phyloP scores from a whole-genome alignment of 2,329 filamentous ascomycete genomes.

The Verticillium klebahnii region DNA sequence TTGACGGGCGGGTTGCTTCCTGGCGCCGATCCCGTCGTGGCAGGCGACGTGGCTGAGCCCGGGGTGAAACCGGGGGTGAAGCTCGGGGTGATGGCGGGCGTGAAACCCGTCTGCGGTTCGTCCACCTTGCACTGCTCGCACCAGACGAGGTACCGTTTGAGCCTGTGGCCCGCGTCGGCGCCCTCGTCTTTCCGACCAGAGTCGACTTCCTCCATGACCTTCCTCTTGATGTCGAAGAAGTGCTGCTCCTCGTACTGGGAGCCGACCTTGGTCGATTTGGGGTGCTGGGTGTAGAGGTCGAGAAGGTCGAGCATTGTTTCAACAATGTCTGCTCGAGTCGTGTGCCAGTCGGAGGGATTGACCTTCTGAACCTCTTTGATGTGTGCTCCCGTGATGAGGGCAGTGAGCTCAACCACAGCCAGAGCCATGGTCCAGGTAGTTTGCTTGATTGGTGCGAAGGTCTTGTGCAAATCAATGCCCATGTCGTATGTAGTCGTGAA shows the following conservation, averaged over 20 bases:
- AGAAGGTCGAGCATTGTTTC: constrained; percentile 89
- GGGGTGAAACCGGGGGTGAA: constrained; percentile 18
- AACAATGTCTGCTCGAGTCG: constrained; percentile 43
- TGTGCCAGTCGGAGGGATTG: constrained; percentile 41
- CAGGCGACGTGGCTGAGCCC: constrained; percentile 33
- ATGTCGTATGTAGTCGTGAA: constrained; percentile 73
- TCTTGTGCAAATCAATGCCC: constrained; percentile 86
- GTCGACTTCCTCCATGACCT: constrained; percentile 69
- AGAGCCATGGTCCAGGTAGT: constrained; percentile 81
- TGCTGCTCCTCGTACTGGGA: constrained; percentile 66
- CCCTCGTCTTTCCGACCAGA: constrained; percentile 40
- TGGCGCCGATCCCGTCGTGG: constrained; percentile 31
- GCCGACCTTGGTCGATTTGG: constrained; percentile 69
- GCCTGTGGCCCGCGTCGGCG: constrained; percentile 36
- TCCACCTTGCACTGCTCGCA: constrained; percentile 47
- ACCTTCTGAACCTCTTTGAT: constrained; percentile 46
- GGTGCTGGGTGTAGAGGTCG: constrained; percentile 87
- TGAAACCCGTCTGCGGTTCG: constrained; percentile 25
- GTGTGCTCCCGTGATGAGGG: constrained; percentile 58
- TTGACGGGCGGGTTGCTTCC: constrained; percentile 29
- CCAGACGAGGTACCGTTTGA: constrained; percentile 29
- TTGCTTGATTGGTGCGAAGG: constrained; percentile 87
- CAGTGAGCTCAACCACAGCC: constrained; percentile 75
- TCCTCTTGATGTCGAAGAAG: constrained; percentile 85
- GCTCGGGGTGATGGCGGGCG: constrained; percentile 8